These are phyloP conservation scores for Aspergillus terreus DNA, from an alignment of 2,329 filamentous ascomycete species.

Conservation along the genomic window DNA sequence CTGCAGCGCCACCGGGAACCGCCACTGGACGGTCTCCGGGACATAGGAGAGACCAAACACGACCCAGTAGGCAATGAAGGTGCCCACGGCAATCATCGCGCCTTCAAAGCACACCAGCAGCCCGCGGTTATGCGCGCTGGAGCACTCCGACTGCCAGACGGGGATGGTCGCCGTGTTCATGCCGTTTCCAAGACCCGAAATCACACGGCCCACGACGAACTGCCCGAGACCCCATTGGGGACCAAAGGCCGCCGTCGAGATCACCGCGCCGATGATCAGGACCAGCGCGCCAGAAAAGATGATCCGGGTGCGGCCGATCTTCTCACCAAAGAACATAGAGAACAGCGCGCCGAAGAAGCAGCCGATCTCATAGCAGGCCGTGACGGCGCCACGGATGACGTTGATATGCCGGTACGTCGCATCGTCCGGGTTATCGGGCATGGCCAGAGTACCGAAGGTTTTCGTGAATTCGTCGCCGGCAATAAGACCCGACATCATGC, in stretches of 20 bases:
- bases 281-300: slow-evolving; percentile 55
- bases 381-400: slow-evolving; percentile 50
- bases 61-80: slow-evolving; percentile 33
- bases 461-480: slow-evolving; percentile 22
- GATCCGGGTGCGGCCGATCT: slow-evolving; percentile 35
- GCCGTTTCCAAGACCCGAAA: slow-evolving; percentile 37
- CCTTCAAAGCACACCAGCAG: slow-evolving; percentile 33
- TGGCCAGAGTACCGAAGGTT: slow-evolving; percentile 19
- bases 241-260: slow-evolving; percentile 22
- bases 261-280: slow-evolving; percentile 31
- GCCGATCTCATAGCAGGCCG: slow-evolving; percentile 52
- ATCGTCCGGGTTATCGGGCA: slow-evolving; percentile 30
- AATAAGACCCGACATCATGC: slow-evolving; percentile 32
- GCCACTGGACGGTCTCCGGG: slow-evolving; percentile 34
- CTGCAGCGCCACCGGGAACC: slow-evolving; percentile 47
- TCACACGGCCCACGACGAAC: slow-evolving; percentile 38
- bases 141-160: slow-evolving; percentile 39
- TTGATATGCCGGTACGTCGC: slow-evolving; percentile 20
- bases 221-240: slow-evolving; percentile 32
- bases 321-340: slow-evolving; percentile 25
- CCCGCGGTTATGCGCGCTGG: slow-evolving; percentile 29
- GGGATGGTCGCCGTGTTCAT: slow-evolving; percentile 39
- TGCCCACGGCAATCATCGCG: slow-evolving; percentile 30
- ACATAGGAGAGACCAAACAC: slow-evolving; percentile 33
- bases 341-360: slow-evolving; percentile 34